Conservation (phyloP, 306 rosid species). For the Amphicarpaea edgeworthii region DNA sequence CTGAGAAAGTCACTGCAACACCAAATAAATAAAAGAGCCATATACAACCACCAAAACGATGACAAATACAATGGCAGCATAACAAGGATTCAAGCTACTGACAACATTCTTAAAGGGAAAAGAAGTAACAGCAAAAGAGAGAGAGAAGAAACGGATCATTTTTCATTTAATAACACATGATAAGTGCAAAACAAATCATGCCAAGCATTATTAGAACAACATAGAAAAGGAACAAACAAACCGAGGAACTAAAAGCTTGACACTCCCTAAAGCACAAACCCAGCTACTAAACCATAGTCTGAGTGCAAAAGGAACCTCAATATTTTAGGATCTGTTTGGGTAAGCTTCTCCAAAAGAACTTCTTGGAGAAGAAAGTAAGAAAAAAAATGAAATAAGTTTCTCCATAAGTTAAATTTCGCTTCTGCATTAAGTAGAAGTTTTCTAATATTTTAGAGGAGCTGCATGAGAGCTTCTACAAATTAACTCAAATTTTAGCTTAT, state of each 20-base stretch:
- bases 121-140: not conserved
- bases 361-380: too few relatives aligned
- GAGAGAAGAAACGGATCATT: constrained; percentile 12
- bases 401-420: too few relatives aligned
- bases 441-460: too few relatives aligned
- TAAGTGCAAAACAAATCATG: constrained; percentile 9
- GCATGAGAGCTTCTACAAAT: too few relatives aligned
- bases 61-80: constrained; percentile 18
- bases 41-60: constrained; percentile 30
- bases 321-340: too few relatives aligned
- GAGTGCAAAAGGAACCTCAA: constrained; percentile 13
- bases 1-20: constrained; percentile 17
- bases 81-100: constrained; percentile 20
- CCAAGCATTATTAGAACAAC: constrained; percentile 8
- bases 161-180: constrained; percentile 20
- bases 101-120: not conserved
- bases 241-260: constrained; percentile 21
- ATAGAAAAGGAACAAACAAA: constrained; percentile 15
- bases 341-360: too few relatives aligned
- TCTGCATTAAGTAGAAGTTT: too few relatives aligned
- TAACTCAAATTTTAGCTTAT: too few relatives aligned
- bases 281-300: constrained; percentile 18
- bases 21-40: constrained; percentile 18
- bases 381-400: too few relatives aligned
- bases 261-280: constrained; percentile 25